These are phyloP conservation scores for Thelephora terrestris DNA, from an alignment of 1,284 basidiomycete genomes.

Conservation along the genomic window DNA sequence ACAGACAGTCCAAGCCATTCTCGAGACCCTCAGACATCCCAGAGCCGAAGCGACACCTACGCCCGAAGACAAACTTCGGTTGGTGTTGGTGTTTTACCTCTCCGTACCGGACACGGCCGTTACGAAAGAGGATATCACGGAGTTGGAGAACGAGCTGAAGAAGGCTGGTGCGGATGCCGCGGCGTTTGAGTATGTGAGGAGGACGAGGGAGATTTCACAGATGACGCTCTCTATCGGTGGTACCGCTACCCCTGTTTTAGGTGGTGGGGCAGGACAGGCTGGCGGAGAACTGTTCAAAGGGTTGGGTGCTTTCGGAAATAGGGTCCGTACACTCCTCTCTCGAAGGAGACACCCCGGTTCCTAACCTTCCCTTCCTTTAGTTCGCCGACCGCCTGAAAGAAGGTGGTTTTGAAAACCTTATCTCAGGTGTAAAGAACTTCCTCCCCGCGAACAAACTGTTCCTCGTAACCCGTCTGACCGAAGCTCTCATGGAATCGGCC, in stretches of 20 bases:
- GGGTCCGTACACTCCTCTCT: conserved; percentile 38
- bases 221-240: conserved; percentile 59
- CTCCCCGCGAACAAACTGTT: conserved; percentile 92
- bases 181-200: conserved; percentile 89
- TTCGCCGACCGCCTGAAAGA: conserved; percentile 91
- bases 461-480: conserved; percentile 85
- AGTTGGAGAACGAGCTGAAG: conserved; percentile 82
- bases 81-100: conserved; percentile 91
- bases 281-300: conserved; percentile 81
- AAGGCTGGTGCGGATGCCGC: conserved; percentile 71
- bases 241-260: conserved; percentile 67
- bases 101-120: conserved; percentile 75
- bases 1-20: conserved; percentile 73
- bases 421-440: conserved; percentile 98
- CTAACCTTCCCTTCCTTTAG: conserved; percentile 26
- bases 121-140: conserved; percentile 78
- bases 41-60: conserved; percentile 60
- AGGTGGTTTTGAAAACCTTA: conserved; percentile 89
- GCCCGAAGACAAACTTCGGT: conserved; percentile 81
- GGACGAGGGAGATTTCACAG: conserved; percentile 82
- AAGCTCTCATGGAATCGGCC: conserved; percentile 95
- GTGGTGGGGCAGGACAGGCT: conserved; percentile 43
- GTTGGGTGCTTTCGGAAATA: conserved; percentile 86
- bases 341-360: conserved; percentile 4
- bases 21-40: conserved; percentile 70